Conservation (phyloP, 306 rosid species). For the Rosa chinensis region DNA sequence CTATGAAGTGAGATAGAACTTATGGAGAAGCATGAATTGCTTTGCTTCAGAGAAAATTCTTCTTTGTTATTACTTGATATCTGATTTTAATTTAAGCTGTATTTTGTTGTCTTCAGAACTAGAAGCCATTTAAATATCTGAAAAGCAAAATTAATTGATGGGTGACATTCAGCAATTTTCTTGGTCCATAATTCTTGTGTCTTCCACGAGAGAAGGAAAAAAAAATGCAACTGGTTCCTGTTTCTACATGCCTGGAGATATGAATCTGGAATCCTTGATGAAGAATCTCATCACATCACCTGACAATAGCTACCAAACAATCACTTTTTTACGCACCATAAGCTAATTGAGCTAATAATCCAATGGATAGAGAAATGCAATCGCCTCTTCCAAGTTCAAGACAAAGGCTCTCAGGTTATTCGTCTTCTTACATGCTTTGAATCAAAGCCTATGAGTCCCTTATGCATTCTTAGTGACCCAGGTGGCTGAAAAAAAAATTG, state of each 20-base stretch:
- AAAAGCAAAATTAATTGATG: neutral
- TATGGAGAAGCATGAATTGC: conserved; percentile 13
- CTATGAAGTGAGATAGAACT: neutral
- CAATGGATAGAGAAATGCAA: neutral
- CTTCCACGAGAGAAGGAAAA: too few relatives aligned
- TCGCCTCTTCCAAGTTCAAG: neutral
- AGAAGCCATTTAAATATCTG: neutral
- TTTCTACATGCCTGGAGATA: neutral
- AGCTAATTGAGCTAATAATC: neutral
- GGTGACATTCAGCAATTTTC: neutral
- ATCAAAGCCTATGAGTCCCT: neutral
- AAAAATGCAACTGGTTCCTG: neutral
- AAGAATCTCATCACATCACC: neutral
- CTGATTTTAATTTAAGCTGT: neutral
- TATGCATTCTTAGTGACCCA: neutral
- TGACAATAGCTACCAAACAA: neutral
- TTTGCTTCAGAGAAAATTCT: conserved; percentile 14
- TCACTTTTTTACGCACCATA: neutral
- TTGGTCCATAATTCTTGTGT: neutral
- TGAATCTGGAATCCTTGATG: neutral
- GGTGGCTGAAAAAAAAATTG: too few relatives aligned
- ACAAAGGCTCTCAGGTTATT: neutral
- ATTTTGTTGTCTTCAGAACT: neutral
- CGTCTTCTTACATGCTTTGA: neutral
- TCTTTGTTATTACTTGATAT: neutral